A percentile compares a stretch with the other conserved stretches of the same genome.
phyloP scores from a whole-genome alignment of 306 rosid species.

The Cucurbita maxima region DNA sequence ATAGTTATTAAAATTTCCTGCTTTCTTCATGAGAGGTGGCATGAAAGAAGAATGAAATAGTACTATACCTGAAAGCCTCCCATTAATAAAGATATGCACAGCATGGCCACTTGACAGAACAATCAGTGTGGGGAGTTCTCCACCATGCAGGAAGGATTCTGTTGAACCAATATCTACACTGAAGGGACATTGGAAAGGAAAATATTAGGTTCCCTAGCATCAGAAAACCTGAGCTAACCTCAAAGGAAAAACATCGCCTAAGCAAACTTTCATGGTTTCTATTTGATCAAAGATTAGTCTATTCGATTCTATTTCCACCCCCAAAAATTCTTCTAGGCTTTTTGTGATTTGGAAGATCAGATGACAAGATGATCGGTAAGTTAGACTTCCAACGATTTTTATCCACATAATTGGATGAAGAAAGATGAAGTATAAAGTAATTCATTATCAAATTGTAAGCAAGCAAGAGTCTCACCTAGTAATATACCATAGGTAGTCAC shows the following conservation, averaged over 20 bases:
- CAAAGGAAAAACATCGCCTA: neutral
- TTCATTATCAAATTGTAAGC: neutral
- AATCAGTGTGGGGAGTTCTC: slow-evolving; percentile 72
- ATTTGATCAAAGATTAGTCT: neutral
- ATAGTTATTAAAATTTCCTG: slow-evolving; percentile 4
- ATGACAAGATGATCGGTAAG: neutral
- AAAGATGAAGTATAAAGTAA: neutral
- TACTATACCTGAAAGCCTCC: slow-evolving; percentile 62
- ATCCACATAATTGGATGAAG: neutral
- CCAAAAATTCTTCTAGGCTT: neutral
- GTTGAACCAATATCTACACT: slow-evolving; percentile 67
- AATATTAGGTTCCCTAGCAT: neutral
- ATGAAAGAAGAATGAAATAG: slow-evolving; percentile 10
- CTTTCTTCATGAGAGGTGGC: neutral
- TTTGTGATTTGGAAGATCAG: neutral
- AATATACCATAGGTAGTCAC: slow-evolving; percentile 94
- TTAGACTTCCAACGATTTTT: neutral
- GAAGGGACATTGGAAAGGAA: slow-evolving; percentile 16
- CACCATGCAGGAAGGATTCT: slow-evolving; percentile 74
- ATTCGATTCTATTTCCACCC: neutral
- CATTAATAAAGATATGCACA: slow-evolving; percentile 79
- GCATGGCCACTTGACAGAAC: slow-evolving; percentile 92
- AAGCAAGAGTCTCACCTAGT: slow-evolving; percentile 45
- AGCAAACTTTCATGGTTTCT: neutral
- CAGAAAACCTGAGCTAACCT: neutral